phyloP scores from a whole-genome alignment of 2,329 filamentous ascomycete genomes.

The Xylaria sp. region DNA sequence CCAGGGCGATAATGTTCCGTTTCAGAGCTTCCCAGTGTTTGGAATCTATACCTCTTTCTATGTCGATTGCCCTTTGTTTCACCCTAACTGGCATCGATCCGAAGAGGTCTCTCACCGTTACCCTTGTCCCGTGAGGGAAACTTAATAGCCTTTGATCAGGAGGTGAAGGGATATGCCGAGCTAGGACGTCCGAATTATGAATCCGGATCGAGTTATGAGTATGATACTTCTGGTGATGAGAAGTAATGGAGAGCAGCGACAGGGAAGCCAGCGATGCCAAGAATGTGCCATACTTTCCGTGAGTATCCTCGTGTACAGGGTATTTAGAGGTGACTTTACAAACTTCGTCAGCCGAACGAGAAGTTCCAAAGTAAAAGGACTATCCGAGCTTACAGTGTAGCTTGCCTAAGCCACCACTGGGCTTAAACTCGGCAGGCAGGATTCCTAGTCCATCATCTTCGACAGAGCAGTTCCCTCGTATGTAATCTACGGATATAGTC shows the following conservation, averaged over 20 bases:
- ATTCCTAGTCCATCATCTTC: conserved; percentile 91
- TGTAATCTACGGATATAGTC: conserved; percentile 77
- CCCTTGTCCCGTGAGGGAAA: conserved; percentile 76
- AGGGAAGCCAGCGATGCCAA: conserved; percentile 80
- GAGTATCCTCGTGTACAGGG: conserved; percentile 56
- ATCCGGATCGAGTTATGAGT: conserved; percentile 74
- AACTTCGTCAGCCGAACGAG: conserved; percentile 31
- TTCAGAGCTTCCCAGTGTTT: conserved; percentile 75
- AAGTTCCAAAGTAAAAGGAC: conserved; percentile 22
- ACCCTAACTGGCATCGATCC: conserved; percentile 91
- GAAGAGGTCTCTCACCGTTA: conserved; percentile 83
- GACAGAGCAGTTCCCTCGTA: conserved; percentile 78
- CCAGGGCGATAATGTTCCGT: conserved; percentile 67
- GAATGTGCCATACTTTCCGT: conserved; percentile 80
- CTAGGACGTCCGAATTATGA: conserved; percentile 74
- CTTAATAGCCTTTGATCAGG: conserved; percentile 66
- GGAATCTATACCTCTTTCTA: conserved; percentile 62
- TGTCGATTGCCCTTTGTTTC: conserved; percentile 74
- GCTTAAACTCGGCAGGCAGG: conserved; percentile 74
- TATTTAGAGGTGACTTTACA: conserved; percentile 81
- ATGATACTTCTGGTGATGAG: conserved; percentile 70
- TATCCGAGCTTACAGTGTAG: conserved; percentile 69
- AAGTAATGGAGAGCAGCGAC: conserved; percentile 81
- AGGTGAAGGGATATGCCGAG: conserved; percentile 71
- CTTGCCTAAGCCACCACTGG: conserved; percentile 76